Evolutionary conservation across 1,284 basidiomycete genomes (phyloP), one percentile per base, ranked within the genome.

Genomic region (Marasmius tenuissimus): DNA sequence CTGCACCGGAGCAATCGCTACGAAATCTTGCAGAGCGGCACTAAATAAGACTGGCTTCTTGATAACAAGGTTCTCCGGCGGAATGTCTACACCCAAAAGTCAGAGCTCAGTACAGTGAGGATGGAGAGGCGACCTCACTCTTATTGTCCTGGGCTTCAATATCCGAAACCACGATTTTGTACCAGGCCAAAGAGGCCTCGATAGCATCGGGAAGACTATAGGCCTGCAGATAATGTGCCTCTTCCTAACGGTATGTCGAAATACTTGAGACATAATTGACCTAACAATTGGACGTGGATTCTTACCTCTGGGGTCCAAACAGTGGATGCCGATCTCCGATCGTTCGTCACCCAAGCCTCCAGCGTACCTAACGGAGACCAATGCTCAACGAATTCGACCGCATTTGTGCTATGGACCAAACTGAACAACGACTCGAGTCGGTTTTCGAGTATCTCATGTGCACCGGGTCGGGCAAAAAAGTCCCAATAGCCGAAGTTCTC

Each of bases 401-500:
- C 63, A 49, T 76, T 71, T 8, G 65, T 57, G 0, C 73, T 66
- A 58, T 71, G 75, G n/a, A 74, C 20, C 4, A 65, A 22, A 52
- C 35, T 35, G 39, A 60, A 59, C 11, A 64, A 61, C 37, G 61
- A 67, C 56, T 64, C 47, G 40, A 75, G 71, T 53, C 79, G 67
- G 27, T 74, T 63, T 54, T 72, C 68, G 42, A 75, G 68, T 4
- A 76, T 42, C 38, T 68, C 61, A 27, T 68, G 69, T 0, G 74
- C 70, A 12, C 71, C 74, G 1, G 73, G 68, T 18, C 67, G 57
- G 14, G 70, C 60, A 59, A 78, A 73, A 67, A 78, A 80, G 11
- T 64, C 62, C 78, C 75, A 75, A 61, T 80, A 78, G 12, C 74
- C 76, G 45, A 67, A 72, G 7, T 68, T 33, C 9, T 74, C 71